A percentile compares a stretch with the other conserved stretches of the same genome.
phyloP scores from a whole-genome alignment of 495 filamentous ascomycete species.

The Trichoderma virens region DNA sequence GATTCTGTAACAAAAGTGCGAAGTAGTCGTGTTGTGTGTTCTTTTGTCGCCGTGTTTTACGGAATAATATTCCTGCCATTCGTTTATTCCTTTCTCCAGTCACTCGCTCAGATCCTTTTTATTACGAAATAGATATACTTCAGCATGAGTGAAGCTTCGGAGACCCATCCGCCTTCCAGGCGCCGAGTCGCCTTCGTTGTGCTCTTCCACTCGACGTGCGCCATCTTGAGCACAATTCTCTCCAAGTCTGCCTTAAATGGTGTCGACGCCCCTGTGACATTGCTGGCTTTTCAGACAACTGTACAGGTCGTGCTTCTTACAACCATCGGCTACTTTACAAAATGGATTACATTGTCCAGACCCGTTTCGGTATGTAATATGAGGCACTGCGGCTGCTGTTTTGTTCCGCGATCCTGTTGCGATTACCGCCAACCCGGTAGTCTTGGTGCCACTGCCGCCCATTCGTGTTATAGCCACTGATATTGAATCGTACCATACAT shows the following conservation, averaged over 20 bases:
- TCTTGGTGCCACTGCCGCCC: background rate
- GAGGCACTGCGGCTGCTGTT: too few relatives aligned
- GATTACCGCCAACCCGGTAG: too few relatives aligned
- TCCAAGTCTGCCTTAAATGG: constrained; percentile 19
- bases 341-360: constrained; percentile 14
- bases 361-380: constrained; percentile 13
- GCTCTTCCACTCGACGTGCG: constrained; percentile 19
- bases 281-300: constrained; percentile 15
- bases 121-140: background rate
- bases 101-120: background rate
- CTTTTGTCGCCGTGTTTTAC: background rate
- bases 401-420: too few relatives aligned
- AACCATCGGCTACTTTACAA: constrained; percentile 12
- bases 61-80: background rate
- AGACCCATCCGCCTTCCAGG: background rate
- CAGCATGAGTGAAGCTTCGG: background rate
- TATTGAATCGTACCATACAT: background rate
- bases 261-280: constrained; percentile 13
- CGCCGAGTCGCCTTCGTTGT: constrained; percentile 14
- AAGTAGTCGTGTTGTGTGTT: background rate
- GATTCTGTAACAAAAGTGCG: background rate
- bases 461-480: background rate
- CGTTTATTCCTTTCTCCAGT: background rate
- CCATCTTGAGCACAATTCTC: constrained; percentile 17
- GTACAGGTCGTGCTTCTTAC: constrained; percentile 15